Evolutionary conservation across 108 stramenopile genomes (phyloP), one percentile per base, ranked within the genome.

Genomic region (Licmophora abbreviata): DNA sequence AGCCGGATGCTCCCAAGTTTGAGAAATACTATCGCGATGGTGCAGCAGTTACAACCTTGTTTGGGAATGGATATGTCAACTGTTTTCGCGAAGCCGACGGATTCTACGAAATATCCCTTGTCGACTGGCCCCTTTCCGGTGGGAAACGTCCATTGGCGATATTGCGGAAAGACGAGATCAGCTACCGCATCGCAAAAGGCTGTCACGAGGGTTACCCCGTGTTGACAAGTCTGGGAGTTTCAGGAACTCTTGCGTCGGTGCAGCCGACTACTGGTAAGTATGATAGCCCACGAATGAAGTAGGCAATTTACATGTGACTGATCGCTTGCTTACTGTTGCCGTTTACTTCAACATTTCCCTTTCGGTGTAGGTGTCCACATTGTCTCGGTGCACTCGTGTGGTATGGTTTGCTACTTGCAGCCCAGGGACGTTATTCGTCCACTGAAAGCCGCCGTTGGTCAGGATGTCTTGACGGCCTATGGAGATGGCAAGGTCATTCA

Each of bases 181-280:
- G 72, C 44, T 68, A 73, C 48, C 76, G 76, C 23, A 66, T 94
- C 32, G 93, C 86, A 0, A 64, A 66, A 54, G 84, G 86, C 32
- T 94, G 93, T 55, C 51, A 82, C 28, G 93, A 91, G 56, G 92
- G 92, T 7, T 88, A 81, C 63, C 83, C 92, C 12, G 88, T 94
- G 9, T 51, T 83, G 43, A 88, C 88, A 2, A 69, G 54, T 7
- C 52, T 74, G 24, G 92, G 92, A 0, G 49, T 79, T 1, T 69
- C 88, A 35, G 93, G 93, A 24, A 79, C 71, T 24, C 78, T 94
- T 29, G 82, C 74, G 22, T 83, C 83, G 41, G 93, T 94, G 1
- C 72, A 94, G 37, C 86, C 88, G 29, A 85, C 76, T 27, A 94
- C 86, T 24, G 78, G 59, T 60, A 43, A 20, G 59, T 42, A 29